Base-by-base conservation (phyloP, 768 basidiomycete genomes). In the Kwoniella heveanensis region DNA sequence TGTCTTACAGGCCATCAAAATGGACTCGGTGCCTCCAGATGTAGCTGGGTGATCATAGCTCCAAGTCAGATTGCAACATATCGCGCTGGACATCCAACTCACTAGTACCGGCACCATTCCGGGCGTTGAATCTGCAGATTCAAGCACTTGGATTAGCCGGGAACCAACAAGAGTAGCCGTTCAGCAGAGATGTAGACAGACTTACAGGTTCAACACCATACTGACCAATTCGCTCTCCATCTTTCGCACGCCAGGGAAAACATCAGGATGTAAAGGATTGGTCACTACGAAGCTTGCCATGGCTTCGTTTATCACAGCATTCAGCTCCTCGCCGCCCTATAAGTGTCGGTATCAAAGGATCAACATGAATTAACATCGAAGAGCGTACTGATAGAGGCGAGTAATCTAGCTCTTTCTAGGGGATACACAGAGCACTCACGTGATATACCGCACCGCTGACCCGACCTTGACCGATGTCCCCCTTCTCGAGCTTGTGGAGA, bases 141-240 rank as follows among this genome's bases (percentile, higher is more conserved):
- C n/a, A n/a, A n/a, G n/a, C n/a, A n/a, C n/a, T n/a, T n/a, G n/a
- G n/a, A n/a, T n/a, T n/a, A n/a, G n/a, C n/a, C n/a, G n/a, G n/a
- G n/a, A n/a, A n/a, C n/a, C n/a, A n/a, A n/a, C n/a, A n/a, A n/a
- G n/a, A n/a, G n/a, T n/a, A n/a, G n/a, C n/a, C n/a, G n/a, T n/a
- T n/a, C n/a, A n/a, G n/a, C 10, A 10, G 22, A 12, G 7, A 37
- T 19, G 32, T 0, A 32, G 32, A 5, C 8, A 25, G 25, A 66
- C 78, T 68, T 55, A 81, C 83, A 94, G 83, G 61, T 85, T 85
- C 51, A 95, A 83, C 65, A 88, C 90, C 89, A 92, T 92, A 10
- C 90, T 83, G 48, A 94, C 91, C 26, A 94, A 85, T 74, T 97
- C 94, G 17, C 92, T 90, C 73, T 99, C 95, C 95, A 99, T 99